Conservation (phyloP, 2,329 filamentous ascomycete genomes). For the Alternaria brassicicola region DNA sequence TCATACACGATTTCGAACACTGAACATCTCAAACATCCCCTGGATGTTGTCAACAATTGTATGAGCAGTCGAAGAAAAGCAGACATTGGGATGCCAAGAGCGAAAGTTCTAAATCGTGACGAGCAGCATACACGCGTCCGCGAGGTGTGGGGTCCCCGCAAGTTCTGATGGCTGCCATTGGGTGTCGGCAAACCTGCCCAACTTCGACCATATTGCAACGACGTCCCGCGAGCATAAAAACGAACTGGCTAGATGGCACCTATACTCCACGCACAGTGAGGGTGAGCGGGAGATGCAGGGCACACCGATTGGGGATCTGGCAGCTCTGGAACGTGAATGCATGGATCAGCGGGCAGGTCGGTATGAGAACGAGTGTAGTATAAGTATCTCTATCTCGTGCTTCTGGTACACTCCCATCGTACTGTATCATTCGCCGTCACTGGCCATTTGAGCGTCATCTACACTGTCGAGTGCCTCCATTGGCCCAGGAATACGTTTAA, state of each 20-base stretch:
- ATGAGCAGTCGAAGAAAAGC: not conserved
- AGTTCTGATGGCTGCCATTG: conserved; percentile 12
- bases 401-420: not conserved
- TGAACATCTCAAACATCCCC: not conserved
- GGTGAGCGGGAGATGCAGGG: not conserved
- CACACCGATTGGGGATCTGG: not conserved
- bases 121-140: conserved; percentile 25
- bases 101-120: conserved; percentile 12
- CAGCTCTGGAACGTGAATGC: not conserved
- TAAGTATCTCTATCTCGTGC: conserved; percentile 5
- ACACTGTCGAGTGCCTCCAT: conserved; percentile 57
- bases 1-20: not conserved
- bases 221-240: conserved; percentile 5
- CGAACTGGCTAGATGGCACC: not conserved
- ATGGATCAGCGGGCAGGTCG: not conserved
- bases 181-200: conserved; percentile 27
- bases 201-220: not conserved
- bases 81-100: conserved; percentile 17
- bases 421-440: conserved; percentile 37
- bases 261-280: conserved; percentile 10
- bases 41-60: not conserved
- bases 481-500: conserved; percentile 58
- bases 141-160: conserved; percentile 20
- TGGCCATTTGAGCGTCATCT: conserved; percentile 59
- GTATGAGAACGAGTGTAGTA: not conserved